Base-by-base conservation (phyloP, 768 basidiomycete genomes). In the Hirschioporus abietinus region DNA sequence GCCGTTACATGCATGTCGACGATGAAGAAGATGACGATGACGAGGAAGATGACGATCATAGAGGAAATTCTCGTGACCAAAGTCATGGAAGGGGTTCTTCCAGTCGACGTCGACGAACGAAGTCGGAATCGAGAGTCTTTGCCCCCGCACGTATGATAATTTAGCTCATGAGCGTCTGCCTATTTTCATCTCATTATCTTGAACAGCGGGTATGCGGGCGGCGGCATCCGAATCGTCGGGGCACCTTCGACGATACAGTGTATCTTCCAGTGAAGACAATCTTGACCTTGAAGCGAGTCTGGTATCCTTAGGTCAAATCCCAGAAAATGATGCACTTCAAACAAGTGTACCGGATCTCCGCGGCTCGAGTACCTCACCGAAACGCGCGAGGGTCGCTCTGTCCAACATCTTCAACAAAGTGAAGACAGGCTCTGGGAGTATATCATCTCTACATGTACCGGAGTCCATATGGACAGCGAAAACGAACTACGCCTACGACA, bases 401-500 rank as follows among this genome's bases (percentile, higher is more conserved):
- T 81, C 85, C 0, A 84, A 74, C 74, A 84, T 80, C 67, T 74
- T 88, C 66, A 79, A 79, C 63, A 80, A 79, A 66, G 78, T 88
- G 71, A 82, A 75, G 68, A 5, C 63, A 30, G 84, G 87, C 70
- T 52, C 42, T 52, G 86, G 84, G 67, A 71, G 85, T 59, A 77
- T 82, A 1, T 82, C 83, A 9, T 69, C 79, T n/a, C 69, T 65
- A 6, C 72, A 27, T 58, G 70, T 66, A 67, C 76, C 63, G 75
- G 84, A 71, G 81, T 84, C 70, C 12, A 84, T 96, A 12, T 97
- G 95, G 95, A 90, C 85, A 1, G 83, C 92, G 34, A 83, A 81
- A 67, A 83, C 85, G n/a, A 88, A 90, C 76, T 92, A 92, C 67
- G 94, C 94, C 9, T 88, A 84, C 74, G 93, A 96, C 73, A 85